A percentile compares a stretch with the other conserved stretches of the same genome.
These are phyloP conservation scores for Hibiscus mutabilis DNA, from an alignment of 345 rosid genomes.

Conservation along the genomic window DNA sequence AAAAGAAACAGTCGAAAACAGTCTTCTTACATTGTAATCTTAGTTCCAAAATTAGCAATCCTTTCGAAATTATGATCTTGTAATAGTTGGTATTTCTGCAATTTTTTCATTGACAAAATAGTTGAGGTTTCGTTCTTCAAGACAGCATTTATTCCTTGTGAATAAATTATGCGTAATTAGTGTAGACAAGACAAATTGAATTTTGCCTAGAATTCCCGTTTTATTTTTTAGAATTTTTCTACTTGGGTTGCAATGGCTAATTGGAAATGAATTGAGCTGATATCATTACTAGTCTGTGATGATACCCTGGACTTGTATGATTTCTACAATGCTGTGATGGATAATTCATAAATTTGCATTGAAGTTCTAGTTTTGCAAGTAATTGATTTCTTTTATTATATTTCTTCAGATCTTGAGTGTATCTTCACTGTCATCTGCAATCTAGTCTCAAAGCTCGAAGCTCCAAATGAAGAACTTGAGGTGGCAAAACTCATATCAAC, in stretches of 20 bases:
- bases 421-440: conserved; percentile 91
- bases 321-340: neutral
- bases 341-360: neutral
- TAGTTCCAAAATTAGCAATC: too few relatives aligned
- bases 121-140: neutral
- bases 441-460: conserved; percentile 58
- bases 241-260: neutral
- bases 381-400: neutral
- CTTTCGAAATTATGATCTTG: neutral
- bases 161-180: neutral
- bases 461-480: conserved; percentile 58
- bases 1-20: too few relatives aligned
- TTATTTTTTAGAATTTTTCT: neutral
- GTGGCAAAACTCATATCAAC: conserved; percentile 62
- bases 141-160: neutral
- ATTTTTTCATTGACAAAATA: neutral
- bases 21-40: too few relatives aligned
- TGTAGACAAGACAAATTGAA: too few relatives aligned
- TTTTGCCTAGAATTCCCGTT: neutral
- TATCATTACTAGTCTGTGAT: neutral
- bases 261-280: neutral
- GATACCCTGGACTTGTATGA: neutral
- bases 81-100: neutral
- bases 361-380: neutral
- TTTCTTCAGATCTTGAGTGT: conserved; percentile 77